phyloP scores from a whole-genome alignment of 2,329 filamentous ascomycete species.

The Fusarium subglutinans region DNA sequence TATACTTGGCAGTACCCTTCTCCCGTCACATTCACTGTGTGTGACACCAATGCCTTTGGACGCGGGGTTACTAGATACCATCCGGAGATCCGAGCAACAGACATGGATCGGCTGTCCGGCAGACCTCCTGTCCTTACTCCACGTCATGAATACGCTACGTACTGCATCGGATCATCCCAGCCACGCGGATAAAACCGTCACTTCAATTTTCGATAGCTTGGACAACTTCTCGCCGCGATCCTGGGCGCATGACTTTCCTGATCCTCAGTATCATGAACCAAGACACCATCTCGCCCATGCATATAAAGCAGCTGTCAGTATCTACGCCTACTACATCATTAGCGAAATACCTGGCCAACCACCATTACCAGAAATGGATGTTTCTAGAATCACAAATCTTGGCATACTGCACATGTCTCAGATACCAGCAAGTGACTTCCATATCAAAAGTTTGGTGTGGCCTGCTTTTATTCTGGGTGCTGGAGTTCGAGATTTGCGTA shows the following conservation, averaged over 20 bases:
- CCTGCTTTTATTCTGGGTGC: neutral
- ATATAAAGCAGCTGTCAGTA: neutral
- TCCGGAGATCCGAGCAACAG: neutral
- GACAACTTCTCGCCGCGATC: neutral
- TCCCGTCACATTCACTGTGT: fast-evolving
- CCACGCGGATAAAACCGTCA: fast-evolving
- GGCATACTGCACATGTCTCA: neutral
- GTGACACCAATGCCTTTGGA: neutral
- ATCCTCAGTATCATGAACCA: neutral
- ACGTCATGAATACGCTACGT: neutral
- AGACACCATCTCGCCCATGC: neutral
- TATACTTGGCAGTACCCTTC: neutral
- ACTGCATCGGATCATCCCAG: fast-evolving
- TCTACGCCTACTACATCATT: neutral
- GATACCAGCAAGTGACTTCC: neutral
- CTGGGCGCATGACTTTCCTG: neutral
- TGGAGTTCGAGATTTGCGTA: fast-evolving
- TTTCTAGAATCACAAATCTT: neutral
- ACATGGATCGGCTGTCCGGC: neutral
- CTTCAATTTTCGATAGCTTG: fast-evolving
- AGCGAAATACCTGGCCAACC: neutral
- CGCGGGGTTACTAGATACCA: fast-evolving
- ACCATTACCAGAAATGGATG: neutral
- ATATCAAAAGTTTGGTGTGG: neutral
- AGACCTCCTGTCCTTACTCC: fast-evolving